These are phyloP conservation scores for Chalara sp. DNA, from an alignment of 2,329 filamentous ascomycete species.

Conservation along the genomic window DNA sequence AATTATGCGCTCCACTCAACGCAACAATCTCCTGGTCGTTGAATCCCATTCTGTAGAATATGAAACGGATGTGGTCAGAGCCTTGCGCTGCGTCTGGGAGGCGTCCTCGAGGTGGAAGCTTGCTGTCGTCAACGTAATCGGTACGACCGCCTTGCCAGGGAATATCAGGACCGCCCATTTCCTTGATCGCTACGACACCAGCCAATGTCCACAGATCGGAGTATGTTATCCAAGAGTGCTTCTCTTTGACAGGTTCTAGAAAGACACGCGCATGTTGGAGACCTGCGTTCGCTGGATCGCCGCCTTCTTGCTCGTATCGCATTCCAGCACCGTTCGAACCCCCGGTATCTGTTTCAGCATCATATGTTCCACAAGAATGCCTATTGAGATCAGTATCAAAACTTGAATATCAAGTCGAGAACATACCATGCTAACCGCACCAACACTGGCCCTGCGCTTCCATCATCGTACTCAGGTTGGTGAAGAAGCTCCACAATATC, in stretches of 20 bases:
- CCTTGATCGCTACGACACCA: slow-evolving; percentile 49
- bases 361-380: slow-evolving; percentile 60
- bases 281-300: slow-evolving; percentile 58
- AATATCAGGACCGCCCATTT: slow-evolving; percentile 53
- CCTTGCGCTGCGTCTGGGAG: slow-evolving; percentile 48
- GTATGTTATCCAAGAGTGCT: slow-evolving; percentile 58
- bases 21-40: slow-evolving; percentile 54
- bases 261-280: slow-evolving; percentile 57
- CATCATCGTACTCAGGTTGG: slow-evolving; percentile 59
- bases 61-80: slow-evolving; percentile 45
- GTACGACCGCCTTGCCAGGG: slow-evolving; percentile 52
- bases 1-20: slow-evolving; percentile 47
- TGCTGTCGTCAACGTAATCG: slow-evolving; percentile 54
- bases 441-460: slow-evolving; percentile 55
- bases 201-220: slow-evolving; percentile 60
- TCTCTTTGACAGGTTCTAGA: slow-evolving; percentile 53
- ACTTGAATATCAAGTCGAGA: background rate
- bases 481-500: slow-evolving; percentile 47
- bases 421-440: slow-evolving; percentile 55
- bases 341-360: slow-evolving; percentile 50
- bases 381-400: slow-evolving; percentile 25
- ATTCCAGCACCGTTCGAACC: slow-evolving; percentile 60
- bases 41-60: slow-evolving; percentile 56
- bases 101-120: slow-evolving; percentile 50
- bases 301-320: slow-evolving; percentile 58